These are phyloP conservation scores for Neurospora sp. DNA, from an alignment of 495 filamentous ascomycete genomes.

Conservation along the genomic window DNA sequence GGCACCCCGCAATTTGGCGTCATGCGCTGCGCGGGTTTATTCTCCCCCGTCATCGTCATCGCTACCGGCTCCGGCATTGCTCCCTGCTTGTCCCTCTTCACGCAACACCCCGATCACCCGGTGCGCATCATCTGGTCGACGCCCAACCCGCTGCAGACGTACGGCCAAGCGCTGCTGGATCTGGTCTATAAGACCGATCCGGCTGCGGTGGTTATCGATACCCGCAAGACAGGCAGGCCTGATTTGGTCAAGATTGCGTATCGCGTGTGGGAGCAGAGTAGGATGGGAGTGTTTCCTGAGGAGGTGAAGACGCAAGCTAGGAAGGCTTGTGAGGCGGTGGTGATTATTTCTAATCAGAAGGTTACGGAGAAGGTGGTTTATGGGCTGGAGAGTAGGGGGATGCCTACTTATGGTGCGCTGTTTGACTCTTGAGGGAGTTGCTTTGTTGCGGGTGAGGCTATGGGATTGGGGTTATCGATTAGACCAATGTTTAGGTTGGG, in stretches of 20 bases:
- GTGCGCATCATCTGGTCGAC: conserved; percentile 44
- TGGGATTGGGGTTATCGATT: not conserved
- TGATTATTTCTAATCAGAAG: conserved; percentile 66
- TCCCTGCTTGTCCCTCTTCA: conserved; percentile 46
- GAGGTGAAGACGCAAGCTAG: conserved; percentile 46
- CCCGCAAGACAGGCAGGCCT: conserved; percentile 31
- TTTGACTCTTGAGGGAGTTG: conserved; percentile 54
- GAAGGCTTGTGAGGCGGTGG: conserved; percentile 54
- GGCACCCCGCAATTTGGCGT: conserved; percentile 54
- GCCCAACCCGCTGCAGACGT: conserved; percentile 32
- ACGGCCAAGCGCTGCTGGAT: conserved; percentile 33
- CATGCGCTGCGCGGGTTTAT: conserved; percentile 60
- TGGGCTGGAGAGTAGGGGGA: conserved; percentile 57
- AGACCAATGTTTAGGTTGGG: not conserved
- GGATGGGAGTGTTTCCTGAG: conserved; percentile 49
- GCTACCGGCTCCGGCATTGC: conserved; percentile 79
- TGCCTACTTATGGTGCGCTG: conserved; percentile 68
- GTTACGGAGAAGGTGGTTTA: conserved; percentile 64
- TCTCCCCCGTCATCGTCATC: conserved; percentile 60
- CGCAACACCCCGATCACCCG: conserved; percentile 27
- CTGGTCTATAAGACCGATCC: conserved; percentile 35
- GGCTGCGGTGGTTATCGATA: conserved; percentile 41
- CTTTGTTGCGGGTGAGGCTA: no score
- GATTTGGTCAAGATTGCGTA: conserved; percentile 50
- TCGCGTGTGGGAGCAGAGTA: conserved; percentile 40